These are phyloP conservation scores for Podila clonocystis DNA, from an alignment of 192 early-diverging fungal genomes.

Conservation along the genomic window DNA sequence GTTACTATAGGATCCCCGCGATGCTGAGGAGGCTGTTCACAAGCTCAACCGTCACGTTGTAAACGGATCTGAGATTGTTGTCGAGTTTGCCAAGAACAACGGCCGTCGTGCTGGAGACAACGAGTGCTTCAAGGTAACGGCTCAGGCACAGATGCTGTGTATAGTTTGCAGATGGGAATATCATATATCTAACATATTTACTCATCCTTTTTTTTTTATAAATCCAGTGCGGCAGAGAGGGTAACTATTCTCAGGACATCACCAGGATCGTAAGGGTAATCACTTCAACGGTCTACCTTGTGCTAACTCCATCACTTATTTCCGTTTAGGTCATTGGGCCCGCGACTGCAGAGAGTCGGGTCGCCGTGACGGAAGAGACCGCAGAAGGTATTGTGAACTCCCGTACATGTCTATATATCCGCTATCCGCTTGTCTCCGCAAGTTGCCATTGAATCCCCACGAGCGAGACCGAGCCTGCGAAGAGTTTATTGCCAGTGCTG, in stretches of 20 bases:
- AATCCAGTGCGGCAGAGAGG: conserved; percentile 35
- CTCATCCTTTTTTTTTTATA: background rate
- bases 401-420: background rate
- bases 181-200: background rate
- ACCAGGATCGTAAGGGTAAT: background rate
- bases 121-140: conserved; percentile 57
- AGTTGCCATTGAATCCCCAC: conserved; percentile 4
- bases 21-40: conserved; percentile 60
- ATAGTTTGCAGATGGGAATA: background rate
- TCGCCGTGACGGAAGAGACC: conserved; percentile 40
- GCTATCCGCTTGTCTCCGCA: background rate
- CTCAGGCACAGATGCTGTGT: conserved; percentile 6
- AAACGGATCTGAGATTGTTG: conserved; percentile 54
- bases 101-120: conserved; percentile 60
- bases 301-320: background rate
- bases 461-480: background rate
- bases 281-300: no score
- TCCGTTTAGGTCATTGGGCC: conserved; percentile 58
- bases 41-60: conserved; percentile 53
- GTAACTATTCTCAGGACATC: conserved; percentile 6
- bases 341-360: conserved; percentile 52
- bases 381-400: conserved; percentile 53
- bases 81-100: conserved; percentile 67
- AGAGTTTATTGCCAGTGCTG: conserved; percentile 9
- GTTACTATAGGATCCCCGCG: conserved; percentile 45